These are phyloP conservation scores for Bipolaris victoriae DNA, from an alignment of 2,329 filamentous ascomycete species.

Conservation along the genomic window DNA sequence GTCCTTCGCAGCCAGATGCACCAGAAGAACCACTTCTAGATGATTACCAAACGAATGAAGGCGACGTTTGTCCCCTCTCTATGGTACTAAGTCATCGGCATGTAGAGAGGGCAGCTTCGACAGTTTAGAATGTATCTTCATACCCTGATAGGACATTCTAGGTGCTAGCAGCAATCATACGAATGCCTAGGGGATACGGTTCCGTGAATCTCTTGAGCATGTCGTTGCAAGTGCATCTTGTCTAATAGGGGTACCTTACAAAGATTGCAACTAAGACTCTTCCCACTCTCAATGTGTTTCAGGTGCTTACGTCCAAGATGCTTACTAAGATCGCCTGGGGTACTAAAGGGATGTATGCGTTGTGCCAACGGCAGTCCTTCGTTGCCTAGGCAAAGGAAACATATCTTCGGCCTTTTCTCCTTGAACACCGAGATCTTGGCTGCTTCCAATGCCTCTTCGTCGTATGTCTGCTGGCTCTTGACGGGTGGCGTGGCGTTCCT, in stretches of 20 bases:
- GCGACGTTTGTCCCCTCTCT: too few relatives aligned
- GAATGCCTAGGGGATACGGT: slow-evolving; percentile 7
- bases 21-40: too few relatives aligned
- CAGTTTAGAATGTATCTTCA: too few relatives aligned
- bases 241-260: slow-evolving; percentile 4
- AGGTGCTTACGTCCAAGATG: slow-evolving; percentile 23
- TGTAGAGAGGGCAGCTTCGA: too few relatives aligned
- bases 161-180: slow-evolving; percentile 5
- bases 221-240: slow-evolving; percentile 12
- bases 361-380: slow-evolving; percentile 3
- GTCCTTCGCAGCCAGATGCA: too few relatives aligned
- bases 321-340: slow-evolving; percentile 21
- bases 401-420: slow-evolving; percentile 23
- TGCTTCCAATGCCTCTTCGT: too few relatives aligned
- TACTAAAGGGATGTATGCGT: slow-evolving; percentile 16
- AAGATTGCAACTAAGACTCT: slow-evolving; percentile 10
- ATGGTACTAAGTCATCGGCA: too few relatives aligned
- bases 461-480: too few relatives aligned
- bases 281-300: slow-evolving; percentile 5
- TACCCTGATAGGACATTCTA: background rate
- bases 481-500: too few relatives aligned
- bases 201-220: slow-evolving; percentile 14
- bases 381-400: slow-evolving; percentile 25
- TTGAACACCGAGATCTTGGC: slow-evolving; percentile 14
- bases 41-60: too few relatives aligned